Conservation (phyloP, 495 filamentous ascomycete species). For the Xylaria venustula region DNA sequence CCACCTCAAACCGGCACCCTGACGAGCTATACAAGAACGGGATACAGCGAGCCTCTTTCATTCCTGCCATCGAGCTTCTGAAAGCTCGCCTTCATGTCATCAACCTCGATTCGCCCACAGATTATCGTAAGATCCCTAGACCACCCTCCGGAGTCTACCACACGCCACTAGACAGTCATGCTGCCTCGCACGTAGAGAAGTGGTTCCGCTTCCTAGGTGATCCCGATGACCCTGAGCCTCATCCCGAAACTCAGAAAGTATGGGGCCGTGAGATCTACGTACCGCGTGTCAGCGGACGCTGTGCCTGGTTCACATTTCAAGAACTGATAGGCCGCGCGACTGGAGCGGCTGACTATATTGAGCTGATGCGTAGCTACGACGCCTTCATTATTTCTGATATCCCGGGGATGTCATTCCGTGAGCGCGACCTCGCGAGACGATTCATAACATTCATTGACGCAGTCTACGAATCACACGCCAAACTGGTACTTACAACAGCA, state of each 20-base stretch:
- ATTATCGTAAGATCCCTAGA: constrained; percentile 94
- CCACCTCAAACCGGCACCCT: constrained; percentile 95
- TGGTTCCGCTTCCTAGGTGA: constrained; percentile 96
- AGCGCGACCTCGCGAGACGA: constrained; percentile 84
- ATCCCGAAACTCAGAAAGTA: constrained; percentile 73
- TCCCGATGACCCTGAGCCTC: constrained; percentile 71
- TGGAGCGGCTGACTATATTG: constrained; percentile 91
- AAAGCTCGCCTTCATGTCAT: constrained; percentile 80
- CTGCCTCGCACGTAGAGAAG: constrained; percentile 77
- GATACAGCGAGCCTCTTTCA: constrained; percentile 91
- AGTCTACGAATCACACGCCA: constrained; percentile 84
- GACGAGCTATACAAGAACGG: constrained; percentile 97
- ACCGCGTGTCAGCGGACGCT: constrained; percentile 80
- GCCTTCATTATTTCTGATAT: constrained; percentile 90
- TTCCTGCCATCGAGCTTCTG: constrained; percentile 91
- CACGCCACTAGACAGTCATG: constrained; percentile 71
- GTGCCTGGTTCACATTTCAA: constrained; percentile 85
- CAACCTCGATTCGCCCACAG: constrained; percentile 91
- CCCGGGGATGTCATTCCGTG: constrained; percentile 81
- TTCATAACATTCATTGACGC: constrained; percentile 99
- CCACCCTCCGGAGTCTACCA: constrained; percentile 93
- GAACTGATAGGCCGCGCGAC: constrained; percentile 86
- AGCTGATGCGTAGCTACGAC: constrained; percentile 86
- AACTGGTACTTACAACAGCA: constrained; percentile 86
- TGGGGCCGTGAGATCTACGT: constrained; percentile 92